phyloP scores from a whole-genome alignment of 2,329 filamentous ascomycete genomes.

The Alternaria atra region DNA sequence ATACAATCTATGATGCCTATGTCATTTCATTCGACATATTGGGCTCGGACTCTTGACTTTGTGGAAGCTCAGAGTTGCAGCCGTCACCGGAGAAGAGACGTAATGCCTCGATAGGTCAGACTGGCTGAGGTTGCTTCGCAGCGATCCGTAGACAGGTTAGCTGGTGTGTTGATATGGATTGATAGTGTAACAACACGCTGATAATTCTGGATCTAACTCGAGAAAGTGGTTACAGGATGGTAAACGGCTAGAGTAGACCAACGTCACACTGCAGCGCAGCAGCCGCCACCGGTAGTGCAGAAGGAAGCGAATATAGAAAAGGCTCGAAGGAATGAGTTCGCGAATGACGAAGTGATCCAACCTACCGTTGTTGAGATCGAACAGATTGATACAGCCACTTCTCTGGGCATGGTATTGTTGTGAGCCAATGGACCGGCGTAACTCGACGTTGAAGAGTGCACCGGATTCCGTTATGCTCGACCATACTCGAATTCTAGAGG shows the following conservation, averaged over 20 bases:
- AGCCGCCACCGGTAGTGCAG: constrained; percentile 28
- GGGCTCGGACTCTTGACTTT: not conserved
- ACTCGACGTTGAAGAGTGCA: constrained; percentile 13
- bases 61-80: not conserved
- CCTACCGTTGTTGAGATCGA: constrained; percentile 16
- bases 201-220: constrained; percentile 2
- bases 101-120: not conserved
- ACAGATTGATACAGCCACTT: constrained; percentile 8
- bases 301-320: constrained; percentile 11
- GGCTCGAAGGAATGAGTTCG: constrained; percentile 7
- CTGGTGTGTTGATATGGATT: constrained; percentile 11
- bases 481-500: constrained; percentile 1
- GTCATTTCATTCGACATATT: not conserved
- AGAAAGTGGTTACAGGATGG: constrained; percentile 17
- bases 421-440: constrained; percentile 24
- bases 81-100: not conserved
- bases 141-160: not conserved
- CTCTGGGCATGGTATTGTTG: constrained; percentile 29
- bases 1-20: not conserved
- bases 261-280: constrained; percentile 26
- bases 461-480: constrained; percentile 9
- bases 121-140: not conserved
- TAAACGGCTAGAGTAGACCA: constrained; percentile 10
- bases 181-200: constrained; percentile 13
- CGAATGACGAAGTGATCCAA: constrained; percentile 16